Percentiles rank a stretch among this genome's conserved stretches.
Conservation (phyloP, 2,329 filamentous ascomycete genomes). For the Zopfia rhizophila region DNA sequence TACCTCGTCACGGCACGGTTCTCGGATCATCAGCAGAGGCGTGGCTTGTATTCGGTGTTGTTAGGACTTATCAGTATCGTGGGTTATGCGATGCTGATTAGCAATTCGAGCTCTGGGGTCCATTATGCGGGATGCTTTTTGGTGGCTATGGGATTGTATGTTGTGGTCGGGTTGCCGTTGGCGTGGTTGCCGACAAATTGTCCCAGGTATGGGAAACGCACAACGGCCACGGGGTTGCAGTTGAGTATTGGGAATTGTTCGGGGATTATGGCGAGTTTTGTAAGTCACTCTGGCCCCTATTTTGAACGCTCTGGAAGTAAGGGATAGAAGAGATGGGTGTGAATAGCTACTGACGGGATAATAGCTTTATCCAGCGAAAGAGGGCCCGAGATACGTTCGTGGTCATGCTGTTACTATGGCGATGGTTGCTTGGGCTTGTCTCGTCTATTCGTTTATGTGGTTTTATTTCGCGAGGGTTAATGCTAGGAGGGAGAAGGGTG, state of each 20-base stretch:
- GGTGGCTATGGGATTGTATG: conserved; percentile 78
- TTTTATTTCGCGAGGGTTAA: conserved; percentile 52
- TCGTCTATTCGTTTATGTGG: conserved; percentile 52
- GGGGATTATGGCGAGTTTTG: conserved; percentile 79
- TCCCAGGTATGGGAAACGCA: conserved; percentile 80
- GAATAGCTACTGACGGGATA: conserved; percentile 17
- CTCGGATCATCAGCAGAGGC: conserved; percentile 73
- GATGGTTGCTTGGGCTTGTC: conserved; percentile 57
- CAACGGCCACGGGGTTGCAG: conserved; percentile 76
- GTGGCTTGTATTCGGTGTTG: conserved; percentile 71
- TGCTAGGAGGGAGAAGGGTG: conserved; percentile 48
- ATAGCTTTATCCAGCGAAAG: conserved; percentile 57
- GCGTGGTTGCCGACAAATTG: conserved; percentile 73
- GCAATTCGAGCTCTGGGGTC: conserved; percentile 67
- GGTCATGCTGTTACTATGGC: conserved; percentile 64
- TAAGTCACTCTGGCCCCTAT: conserved; percentile 48
- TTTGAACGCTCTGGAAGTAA: too few relatives aligned
- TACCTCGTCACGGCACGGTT: conserved; percentile 74
- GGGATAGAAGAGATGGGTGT: neutral
- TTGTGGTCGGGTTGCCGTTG: conserved; percentile 64
- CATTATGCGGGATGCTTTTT: conserved; percentile 82
- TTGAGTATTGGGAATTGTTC: conserved; percentile 75
- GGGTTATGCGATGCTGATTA: conserved; percentile 75
- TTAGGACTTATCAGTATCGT: conserved; percentile 72
- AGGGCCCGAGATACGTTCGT: conserved; percentile 60